phyloP scores from a whole-genome alignment of 257 asterid species.

The Solanum bulbocastanum region DNA sequence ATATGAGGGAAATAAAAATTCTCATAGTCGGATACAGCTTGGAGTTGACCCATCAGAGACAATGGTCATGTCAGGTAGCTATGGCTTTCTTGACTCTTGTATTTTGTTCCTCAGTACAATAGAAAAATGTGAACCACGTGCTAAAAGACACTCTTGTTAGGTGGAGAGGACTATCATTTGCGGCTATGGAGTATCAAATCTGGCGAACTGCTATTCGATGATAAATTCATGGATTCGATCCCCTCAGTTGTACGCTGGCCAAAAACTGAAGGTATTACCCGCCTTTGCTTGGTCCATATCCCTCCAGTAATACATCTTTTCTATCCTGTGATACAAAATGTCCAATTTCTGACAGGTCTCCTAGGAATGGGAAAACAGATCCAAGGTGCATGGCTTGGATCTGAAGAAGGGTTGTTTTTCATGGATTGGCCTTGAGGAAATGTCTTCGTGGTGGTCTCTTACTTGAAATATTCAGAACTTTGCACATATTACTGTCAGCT shows the following conservation, averaged over 20 bases:
- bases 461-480: not conserved
- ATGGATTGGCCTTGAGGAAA: slow-evolving; percentile 44
- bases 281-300: not conserved
- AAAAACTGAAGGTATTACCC: slow-evolving; percentile 22
- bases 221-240: slow-evolving; percentile 40
- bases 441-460: not conserved
- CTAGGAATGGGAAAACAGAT: slow-evolving; percentile 5
- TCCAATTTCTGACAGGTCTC: not conserved
- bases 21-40: slow-evolving; percentile 70
- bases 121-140: not conserved
- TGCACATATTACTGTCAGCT: not conserved
- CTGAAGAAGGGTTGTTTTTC: slow-evolving; percentile 53
- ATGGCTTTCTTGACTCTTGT: not conserved
- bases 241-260: slow-evolving; percentile 88
- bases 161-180: slow-evolving; percentile 84
- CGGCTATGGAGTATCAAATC: slow-evolving; percentile 83
- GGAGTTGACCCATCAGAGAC: slow-evolving; percentile 86
- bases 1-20: slow-evolving; percentile 66
- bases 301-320: not conserved
- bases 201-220: slow-evolving; percentile 67
- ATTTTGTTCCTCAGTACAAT: not conserved
- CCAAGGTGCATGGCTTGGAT: slow-evolving; percentile 59
- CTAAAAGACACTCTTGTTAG: slow-evolving; percentile 16
- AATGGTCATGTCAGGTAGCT: slow-evolving; percentile 62
- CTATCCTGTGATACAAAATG: not conserved